These are phyloP conservation scores for Chenopodium quinoa DNA, from an alignment of 148 eudicot species.

Conservation along the genomic window DNA sequence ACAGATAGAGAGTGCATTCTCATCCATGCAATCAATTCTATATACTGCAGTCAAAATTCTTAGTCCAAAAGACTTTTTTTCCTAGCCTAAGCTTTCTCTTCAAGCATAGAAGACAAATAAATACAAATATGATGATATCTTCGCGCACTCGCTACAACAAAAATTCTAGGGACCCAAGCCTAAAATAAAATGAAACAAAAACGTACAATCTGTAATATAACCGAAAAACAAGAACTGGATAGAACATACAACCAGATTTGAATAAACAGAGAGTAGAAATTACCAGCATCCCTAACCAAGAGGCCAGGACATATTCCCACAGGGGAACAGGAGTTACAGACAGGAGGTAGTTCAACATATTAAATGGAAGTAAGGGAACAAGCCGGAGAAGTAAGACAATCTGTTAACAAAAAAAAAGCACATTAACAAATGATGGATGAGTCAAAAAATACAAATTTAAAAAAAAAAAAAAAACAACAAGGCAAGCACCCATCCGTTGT, in stretches of 20 bases:
- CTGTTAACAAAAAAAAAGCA: conserved; percentile 39
- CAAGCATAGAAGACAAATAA: not conserved
- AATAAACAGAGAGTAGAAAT: conserved; percentile 10
- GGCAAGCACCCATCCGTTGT: not conserved
- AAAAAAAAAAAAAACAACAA: not conserved
- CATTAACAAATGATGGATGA: conserved; percentile 6
- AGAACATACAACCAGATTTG: conserved; percentile 4
- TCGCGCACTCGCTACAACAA: not conserved
- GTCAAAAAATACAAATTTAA: not conserved
- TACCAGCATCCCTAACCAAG: conserved; percentile 99
- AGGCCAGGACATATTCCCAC: conserved; percentile 75
- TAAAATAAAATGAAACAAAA: not conserved
- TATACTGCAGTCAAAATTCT: not conserved
- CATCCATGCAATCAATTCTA: not conserved
- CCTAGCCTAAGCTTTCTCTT: not conserved
- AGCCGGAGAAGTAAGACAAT: conserved; percentile 92
- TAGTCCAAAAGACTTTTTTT: not conserved
- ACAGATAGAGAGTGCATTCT: not conserved
- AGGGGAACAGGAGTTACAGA: conserved; percentile 91
- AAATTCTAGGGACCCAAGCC: not conserved
- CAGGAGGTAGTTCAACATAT: conserved; percentile 86
- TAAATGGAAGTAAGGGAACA: conserved; percentile 88
- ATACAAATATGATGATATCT: not conserved
- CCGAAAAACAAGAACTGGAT: not conserved
- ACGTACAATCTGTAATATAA: not conserved